phyloP scores from a whole-genome alignment of 176 grass and related monocot genomes.

The Hyparrhenia diplandra region DNA sequence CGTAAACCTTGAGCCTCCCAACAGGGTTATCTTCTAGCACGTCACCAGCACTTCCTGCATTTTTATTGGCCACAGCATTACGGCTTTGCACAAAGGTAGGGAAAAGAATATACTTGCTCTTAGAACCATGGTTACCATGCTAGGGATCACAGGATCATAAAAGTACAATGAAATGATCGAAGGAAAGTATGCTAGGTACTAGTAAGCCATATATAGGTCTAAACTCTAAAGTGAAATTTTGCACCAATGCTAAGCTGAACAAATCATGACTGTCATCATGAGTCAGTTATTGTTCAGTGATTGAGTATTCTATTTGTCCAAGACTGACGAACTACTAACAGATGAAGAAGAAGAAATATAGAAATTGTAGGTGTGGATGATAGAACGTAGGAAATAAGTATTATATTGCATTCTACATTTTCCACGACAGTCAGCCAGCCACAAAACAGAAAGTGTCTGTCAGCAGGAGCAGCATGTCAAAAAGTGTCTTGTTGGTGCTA shows the following conservation, averaged over 20 bases:
- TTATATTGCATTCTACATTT: too few species aligned
- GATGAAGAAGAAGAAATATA: constrained; percentile 13
- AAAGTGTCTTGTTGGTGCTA: too few species aligned
- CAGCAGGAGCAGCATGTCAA: too few species aligned
- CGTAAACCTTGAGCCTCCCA: constrained; percentile 80
- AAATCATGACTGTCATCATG: background rate
- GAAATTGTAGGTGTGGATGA: background rate
- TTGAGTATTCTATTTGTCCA: background rate
- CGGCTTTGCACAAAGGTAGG: constrained; percentile 19
- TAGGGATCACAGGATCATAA: constrained; percentile 2
- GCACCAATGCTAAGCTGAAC: background rate
- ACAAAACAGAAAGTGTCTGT: too few species aligned
- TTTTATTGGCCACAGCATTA: constrained; percentile 21
- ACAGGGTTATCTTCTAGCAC: constrained; percentile 82
- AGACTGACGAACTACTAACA: background rate
- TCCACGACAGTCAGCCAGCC: too few species aligned
- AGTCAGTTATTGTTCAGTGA: background rate
- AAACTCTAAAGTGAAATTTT: background rate
- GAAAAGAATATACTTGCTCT: constrained; percentile 33
- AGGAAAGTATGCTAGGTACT: background rate
- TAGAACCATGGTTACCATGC: background rate
- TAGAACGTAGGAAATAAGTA: background rate
- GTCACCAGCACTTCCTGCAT: constrained; percentile 83
- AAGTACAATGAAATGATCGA: background rate
- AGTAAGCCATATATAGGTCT: background rate